Conservation (phyloP, 306 rosid species). For the Trichosanthes cucumerina region DNA sequence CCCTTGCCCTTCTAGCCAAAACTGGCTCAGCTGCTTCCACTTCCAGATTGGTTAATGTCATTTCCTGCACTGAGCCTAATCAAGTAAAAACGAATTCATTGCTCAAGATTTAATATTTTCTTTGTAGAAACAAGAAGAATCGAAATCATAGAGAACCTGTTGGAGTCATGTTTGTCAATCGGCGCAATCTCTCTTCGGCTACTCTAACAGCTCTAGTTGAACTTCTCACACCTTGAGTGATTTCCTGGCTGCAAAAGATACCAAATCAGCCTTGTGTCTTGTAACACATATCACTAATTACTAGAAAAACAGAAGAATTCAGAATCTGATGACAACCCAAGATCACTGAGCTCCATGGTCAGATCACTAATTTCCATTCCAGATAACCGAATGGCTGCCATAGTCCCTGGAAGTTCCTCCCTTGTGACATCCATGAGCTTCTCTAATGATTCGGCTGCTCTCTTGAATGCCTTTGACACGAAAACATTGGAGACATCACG, state of each 20-base stretch:
- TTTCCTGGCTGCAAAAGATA: slow-evolving; percentile 55
- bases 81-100: slow-evolving; percentile 42
- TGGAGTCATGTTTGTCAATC: slow-evolving; percentile 47
- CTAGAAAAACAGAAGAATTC: background rate
- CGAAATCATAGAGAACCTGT: slow-evolving; percentile 41
- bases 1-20: slow-evolving; percentile 52
- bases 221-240: slow-evolving; percentile 76
- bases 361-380: slow-evolving; percentile 94
- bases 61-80: slow-evolving; percentile 60
- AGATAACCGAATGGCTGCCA: slow-evolving; percentile 82
- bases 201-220: slow-evolving; percentile 64
- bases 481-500: background rate
- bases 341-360: slow-evolving; percentile 76
- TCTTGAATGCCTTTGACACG: slow-evolving; percentile 65
- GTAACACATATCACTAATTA: background rate
- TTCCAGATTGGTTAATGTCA: slow-evolving; percentile 21
- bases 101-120: slow-evolving; percentile 12
- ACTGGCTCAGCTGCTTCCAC: slow-evolving; percentile 33
- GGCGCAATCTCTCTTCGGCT: slow-evolving; percentile 61
- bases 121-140: background rate
- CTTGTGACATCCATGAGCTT: slow-evolving; percentile 78
- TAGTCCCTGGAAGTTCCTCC: slow-evolving; percentile 88
- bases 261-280: background rate
- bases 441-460: slow-evolving; percentile 79
- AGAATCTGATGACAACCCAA: slow-evolving; percentile 37